Percentiles rank a stretch among this genome's conserved stretches.
Evolutionary conservation across 306 rosid species (phyloP).

Genomic region (Prunus mume): DNA sequence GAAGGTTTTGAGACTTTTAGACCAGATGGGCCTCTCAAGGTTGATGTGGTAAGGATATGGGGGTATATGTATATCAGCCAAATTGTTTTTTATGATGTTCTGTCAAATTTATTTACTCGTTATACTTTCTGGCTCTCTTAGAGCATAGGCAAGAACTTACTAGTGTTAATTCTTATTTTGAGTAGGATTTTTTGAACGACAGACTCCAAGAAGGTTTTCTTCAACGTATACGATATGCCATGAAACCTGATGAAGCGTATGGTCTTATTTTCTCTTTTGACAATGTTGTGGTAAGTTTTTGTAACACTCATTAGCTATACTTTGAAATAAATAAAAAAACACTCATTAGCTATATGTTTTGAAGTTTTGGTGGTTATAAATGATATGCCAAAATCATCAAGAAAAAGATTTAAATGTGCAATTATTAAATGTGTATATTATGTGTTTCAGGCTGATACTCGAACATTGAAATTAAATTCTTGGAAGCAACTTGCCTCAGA

Average conservation of each 20-base stretch:
- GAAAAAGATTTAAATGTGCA: neutral
- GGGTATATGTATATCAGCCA: neutral
- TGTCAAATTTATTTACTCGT: neutral
- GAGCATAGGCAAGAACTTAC: slow-evolving; percentile 15
- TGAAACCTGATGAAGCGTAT: slow-evolving; percentile 99
- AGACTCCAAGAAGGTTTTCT: slow-evolving; percentile 94
- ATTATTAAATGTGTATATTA: slow-evolving; percentile 13
- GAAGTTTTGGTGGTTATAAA: neutral
- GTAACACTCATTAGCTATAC: neutral
- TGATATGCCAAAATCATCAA: neutral
- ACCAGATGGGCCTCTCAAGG: slow-evolving; percentile 85
- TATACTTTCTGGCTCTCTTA: slow-evolving; percentile 12
- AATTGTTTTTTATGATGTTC: neutral
- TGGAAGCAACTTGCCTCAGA: slow-evolving; percentile 89
- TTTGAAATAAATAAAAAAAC: neutral
- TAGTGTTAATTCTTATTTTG: slow-evolving; percentile 35
- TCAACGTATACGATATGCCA: slow-evolving; percentile 88
- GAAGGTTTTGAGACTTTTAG: slow-evolving; percentile 98
- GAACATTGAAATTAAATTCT: slow-evolving; percentile 63
- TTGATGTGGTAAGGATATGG: slow-evolving; percentile 77
- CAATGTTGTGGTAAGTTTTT: slow-evolving; percentile 79
- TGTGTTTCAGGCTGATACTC: slow-evolving; percentile 85
- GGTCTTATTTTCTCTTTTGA: slow-evolving; percentile 98
- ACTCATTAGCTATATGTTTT: neutral
- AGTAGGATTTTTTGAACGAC: slow-evolving; percentile 92